phyloP scores from a whole-genome alignment of 148 eudicot genomes.

The Amaranthus hypochondriacus region DNA sequence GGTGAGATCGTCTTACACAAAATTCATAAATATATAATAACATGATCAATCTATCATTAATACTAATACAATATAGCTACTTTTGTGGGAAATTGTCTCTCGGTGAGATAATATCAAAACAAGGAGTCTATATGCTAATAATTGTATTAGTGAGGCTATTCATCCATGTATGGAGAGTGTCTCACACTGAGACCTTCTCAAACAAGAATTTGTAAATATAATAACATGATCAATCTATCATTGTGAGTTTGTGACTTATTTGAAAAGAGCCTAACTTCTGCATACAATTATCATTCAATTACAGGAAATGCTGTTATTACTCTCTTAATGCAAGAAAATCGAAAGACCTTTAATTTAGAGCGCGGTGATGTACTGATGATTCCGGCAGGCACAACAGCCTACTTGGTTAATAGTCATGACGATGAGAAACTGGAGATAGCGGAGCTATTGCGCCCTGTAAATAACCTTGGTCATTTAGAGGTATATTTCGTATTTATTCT shows the following conservation, averaged over 20 bases:
- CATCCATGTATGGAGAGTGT: too few species aligned
- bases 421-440: slow-evolving; percentile 22
- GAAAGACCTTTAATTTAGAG: slow-evolving; percentile 20
- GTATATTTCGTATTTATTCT: not conserved
- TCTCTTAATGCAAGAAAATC: slow-evolving; percentile 20
- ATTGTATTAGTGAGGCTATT: too few species aligned
- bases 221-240: not conserved
- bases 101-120: too few species aligned
- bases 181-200: too few species aligned
- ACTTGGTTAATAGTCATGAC: slow-evolving; percentile 20
- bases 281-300: not conserved
- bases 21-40: too few species aligned
- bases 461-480: slow-evolving; percentile 29
- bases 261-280: not conserved
- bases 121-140: too few species aligned
- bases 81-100: too few species aligned
- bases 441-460: slow-evolving; percentile 24
- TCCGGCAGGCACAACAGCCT: slow-evolving; percentile 25
- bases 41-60: too few species aligned
- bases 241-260: not conserved
- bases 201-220: too few species aligned
- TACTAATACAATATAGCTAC: too few species aligned
- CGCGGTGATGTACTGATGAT: slow-evolving; percentile 29
- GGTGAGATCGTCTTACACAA: too few species aligned
- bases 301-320: slow-evolving; percentile 21